Base-by-base conservation (phyloP, 169 alveolate species). In the Eimeria necatrix region DNA sequence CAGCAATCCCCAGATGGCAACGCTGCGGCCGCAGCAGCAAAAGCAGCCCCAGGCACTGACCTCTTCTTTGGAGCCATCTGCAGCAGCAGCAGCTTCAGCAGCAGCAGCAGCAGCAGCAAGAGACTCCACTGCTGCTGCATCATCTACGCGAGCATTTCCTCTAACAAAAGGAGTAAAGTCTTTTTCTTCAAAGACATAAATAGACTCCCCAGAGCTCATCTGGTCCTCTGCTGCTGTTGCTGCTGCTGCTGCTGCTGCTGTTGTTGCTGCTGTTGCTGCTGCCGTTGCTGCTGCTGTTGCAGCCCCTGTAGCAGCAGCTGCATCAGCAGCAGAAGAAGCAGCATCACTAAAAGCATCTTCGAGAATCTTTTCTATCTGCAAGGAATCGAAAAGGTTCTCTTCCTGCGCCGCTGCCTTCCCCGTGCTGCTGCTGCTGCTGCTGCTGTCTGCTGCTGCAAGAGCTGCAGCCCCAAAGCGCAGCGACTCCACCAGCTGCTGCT, bases 381-480 rank as follows among this genome's bases (percentile, higher is more conserved):
- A 32, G 84, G 52, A n/a, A 5, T 7, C 48, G 4, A 73, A 73
- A 18, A 8, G 4, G 52, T 73, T 18, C 52, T 9, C 52, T 18
- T 32, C 52, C 6, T 8, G 46, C 56, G 84, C 53, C 8, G 16
- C 52, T 9, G 16, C 9, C 14, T 32, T 32, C 12, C 84, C 53
- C 52, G 26, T 24, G 48, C 56, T 73, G 52, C 84, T 73, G 56
- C 20, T 32, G 84, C 52, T n/a, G 48, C 56, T 73, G 84, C 52
- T 32, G 53, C 56, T 32, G 84, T 73, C 84, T 24, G 84, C 84
- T 24, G 84, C 84, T 26, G 52, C 52, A 9, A 73, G 84, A 22
- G 84, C 84, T 8, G 84, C 84, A 12, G 84, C 84, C 10, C 84
- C 84, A 73, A 73, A 73, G 52, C 52, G 84, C 84, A 73, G 52